Conservation (phyloP, 352 stramenopile species). For the Saprolegnia diclina region DNA sequence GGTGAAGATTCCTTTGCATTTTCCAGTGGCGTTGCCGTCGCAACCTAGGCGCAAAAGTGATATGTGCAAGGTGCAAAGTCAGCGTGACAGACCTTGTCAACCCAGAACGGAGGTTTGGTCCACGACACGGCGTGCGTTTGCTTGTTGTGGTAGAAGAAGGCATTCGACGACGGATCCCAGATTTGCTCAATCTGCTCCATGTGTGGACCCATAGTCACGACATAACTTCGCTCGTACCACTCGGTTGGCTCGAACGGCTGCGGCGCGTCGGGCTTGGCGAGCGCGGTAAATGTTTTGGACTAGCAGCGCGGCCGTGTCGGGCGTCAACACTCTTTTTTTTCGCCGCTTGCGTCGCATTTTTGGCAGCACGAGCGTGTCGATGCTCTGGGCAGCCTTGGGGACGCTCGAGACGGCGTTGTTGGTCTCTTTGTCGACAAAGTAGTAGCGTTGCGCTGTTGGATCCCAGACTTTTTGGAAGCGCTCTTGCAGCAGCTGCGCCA, state of each 20-base stretch:
- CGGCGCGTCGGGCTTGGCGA: background rate
- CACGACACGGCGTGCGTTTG: slow-evolving; percentile 59
- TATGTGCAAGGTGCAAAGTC: background rate
- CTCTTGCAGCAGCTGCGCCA: slow-evolving; percentile 40
- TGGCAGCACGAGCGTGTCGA: slow-evolving; percentile 20
- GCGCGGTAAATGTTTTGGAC: slow-evolving; percentile 34
- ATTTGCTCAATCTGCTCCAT: slow-evolving; percentile 57
- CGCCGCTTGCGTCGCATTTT: slow-evolving; percentile 22
- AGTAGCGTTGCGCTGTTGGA: slow-evolving; percentile 40
- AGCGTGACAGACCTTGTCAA: slow-evolving; percentile 33
- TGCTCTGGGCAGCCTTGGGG: slow-evolving; percentile 37
- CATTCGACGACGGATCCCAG: slow-evolving; percentile 49
- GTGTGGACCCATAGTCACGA: background rate
- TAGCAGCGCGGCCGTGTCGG: slow-evolving; percentile 40
- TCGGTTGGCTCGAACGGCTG: background rate
- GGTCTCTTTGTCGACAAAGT: slow-evolving; percentile 71
- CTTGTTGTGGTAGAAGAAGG: slow-evolving; percentile 79
- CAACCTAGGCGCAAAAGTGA: too few species aligned
- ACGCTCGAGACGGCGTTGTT: slow-evolving; percentile 67
- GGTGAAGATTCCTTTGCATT: too few species aligned
- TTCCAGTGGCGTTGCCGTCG: too few species aligned
- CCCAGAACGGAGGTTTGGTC: slow-evolving; percentile 50
- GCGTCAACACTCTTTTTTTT: slow-evolving; percentile 34
- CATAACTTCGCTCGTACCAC: background rate
- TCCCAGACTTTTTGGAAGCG: slow-evolving; percentile 60